Conservation (phyloP, 2,329 filamentous ascomycete genomes). For the Emmonsiellopsis sp. region DNA sequence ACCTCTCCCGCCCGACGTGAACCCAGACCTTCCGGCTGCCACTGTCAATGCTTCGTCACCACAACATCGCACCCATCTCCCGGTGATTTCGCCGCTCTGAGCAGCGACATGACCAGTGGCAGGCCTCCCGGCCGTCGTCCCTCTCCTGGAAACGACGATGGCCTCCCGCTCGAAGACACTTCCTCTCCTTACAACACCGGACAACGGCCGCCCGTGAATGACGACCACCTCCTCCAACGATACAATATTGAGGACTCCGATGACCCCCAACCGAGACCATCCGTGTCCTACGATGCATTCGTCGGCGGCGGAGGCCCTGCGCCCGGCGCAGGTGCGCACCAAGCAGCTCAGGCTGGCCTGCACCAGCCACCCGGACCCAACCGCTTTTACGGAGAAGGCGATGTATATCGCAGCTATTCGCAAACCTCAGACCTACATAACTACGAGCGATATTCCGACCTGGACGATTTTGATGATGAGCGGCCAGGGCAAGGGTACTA, state of each 20-base stretch:
- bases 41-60: slow-evolving; percentile 28
- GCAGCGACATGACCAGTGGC: slow-evolving; percentile 38
- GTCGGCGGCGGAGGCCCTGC: slow-evolving; percentile 57
- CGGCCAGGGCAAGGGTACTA: slow-evolving; percentile 64
- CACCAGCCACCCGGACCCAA: slow-evolving; percentile 10
- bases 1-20: background rate
- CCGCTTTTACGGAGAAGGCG: slow-evolving; percentile 5
- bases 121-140: slow-evolving; percentile 45
- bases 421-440: slow-evolving; percentile 79
- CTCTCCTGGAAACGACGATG: slow-evolving; percentile 33
- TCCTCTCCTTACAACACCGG: slow-evolving; percentile 56
- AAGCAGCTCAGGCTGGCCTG: slow-evolving; percentile 22
- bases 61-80: slow-evolving; percentile 12
- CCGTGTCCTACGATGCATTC: slow-evolving; percentile 90
- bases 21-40: background rate
- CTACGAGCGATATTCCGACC: slow-evolving; percentile 85
- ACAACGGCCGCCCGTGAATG: slow-evolving; percentile 66
- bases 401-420: slow-evolving; percentile 41
- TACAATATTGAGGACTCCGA: slow-evolving; percentile 63
- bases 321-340: slow-evolving; percentile 35
- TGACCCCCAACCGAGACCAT: slow-evolving; percentile 60
- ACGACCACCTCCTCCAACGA: slow-evolving; percentile 67
- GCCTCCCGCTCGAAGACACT: slow-evolving; percentile 33
- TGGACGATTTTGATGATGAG: slow-evolving; percentile 74
- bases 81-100: slow-evolving; percentile 15